phyloP scores from a whole-genome alignment of 2,329 filamentous ascomycete species.

The Fusarium musae region DNA sequence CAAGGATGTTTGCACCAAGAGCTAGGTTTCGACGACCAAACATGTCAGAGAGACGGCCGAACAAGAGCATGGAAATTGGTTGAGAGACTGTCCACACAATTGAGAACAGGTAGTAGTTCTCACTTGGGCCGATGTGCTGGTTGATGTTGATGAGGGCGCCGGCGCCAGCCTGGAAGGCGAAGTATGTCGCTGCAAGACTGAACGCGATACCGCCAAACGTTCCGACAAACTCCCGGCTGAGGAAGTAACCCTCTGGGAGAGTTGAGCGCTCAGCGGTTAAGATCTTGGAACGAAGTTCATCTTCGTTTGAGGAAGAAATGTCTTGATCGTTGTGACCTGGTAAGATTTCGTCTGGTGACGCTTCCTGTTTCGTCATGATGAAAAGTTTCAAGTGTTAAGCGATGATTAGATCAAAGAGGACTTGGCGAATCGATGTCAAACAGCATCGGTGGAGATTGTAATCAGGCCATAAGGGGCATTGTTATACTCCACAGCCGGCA shows the following conservation, averaged over 20 bases:
- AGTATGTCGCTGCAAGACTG: background rate
- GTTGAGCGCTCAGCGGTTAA: background rate
- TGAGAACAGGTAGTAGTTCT: background rate
- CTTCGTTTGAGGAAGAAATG: background rate
- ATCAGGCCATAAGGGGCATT: background rate
- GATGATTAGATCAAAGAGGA: background rate
- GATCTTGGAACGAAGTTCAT: background rate
- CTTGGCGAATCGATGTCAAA: background rate
- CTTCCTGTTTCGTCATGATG: background rate
- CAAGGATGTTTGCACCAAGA: background rate
- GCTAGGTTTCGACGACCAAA: background rate
- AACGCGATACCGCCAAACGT: background rate
- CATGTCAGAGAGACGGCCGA: background rate
- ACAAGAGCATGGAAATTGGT: background rate
- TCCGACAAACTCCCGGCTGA: background rate
- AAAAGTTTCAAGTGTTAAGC: fast-evolving
- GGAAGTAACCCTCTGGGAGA: background rate
- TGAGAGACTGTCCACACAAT: background rate
- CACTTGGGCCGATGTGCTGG: background rate
- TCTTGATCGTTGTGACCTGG: background rate
- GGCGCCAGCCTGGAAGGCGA: background rate
- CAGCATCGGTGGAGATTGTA: background rate
- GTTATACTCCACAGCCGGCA: background rate
- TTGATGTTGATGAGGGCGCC: background rate
- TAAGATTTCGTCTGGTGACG: background rate